phyloP scores from a whole-genome alignment of 2,329 filamentous ascomycete species.

The Epichloe brachyelytri region DNA sequence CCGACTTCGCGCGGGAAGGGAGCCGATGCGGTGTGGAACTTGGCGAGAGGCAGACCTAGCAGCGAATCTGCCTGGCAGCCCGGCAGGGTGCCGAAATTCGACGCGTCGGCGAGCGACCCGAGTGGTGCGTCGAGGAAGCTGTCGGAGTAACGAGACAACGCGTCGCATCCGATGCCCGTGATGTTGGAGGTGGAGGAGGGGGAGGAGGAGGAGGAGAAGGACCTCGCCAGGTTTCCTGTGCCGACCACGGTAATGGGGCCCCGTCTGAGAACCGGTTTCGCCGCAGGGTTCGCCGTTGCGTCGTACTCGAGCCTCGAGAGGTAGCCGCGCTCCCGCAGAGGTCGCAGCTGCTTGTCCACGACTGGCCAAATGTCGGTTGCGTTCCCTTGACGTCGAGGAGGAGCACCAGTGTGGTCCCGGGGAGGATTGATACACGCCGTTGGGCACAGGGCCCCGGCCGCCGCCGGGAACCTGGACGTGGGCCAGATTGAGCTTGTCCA shows the following conservation, averaged over 20 bases:
- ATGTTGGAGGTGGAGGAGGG: not conserved
- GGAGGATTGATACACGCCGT: conserved; percentile 44
- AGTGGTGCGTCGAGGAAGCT: conserved; percentile 56
- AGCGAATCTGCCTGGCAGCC: conserved; percentile 4
- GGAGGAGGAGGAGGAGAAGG: not conserved
- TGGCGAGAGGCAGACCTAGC: conserved; percentile 31
- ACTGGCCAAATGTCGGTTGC: conserved; percentile 14
- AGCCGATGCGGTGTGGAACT: conserved; percentile 54
- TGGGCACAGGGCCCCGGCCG: conserved; percentile 25
- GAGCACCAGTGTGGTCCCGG: conserved; percentile 41
- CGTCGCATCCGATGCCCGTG: conserved; percentile 4
- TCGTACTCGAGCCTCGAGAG: conserved; percentile 33
- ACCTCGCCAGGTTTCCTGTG: conserved; percentile 37
- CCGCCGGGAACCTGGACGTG: not conserved
- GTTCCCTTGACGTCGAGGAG: conserved; percentile 55
- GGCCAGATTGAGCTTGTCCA: conserved; percentile 25
- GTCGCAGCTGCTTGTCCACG: conserved; percentile 29
- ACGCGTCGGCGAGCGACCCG: conserved; percentile 17
- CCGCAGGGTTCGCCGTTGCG: conserved; percentile 27
- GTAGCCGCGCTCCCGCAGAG: conserved; percentile 45
- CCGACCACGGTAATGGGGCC: conserved; percentile 55
- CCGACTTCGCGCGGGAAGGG: conserved; percentile 42
- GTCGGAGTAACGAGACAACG: conserved; percentile 28
- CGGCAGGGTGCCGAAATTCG: conserved; percentile 1
- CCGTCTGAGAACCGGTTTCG: conserved; percentile 9